Conservation (phyloP, 352 stramenopile species). For the Saprolegnia parasitica region DNA sequence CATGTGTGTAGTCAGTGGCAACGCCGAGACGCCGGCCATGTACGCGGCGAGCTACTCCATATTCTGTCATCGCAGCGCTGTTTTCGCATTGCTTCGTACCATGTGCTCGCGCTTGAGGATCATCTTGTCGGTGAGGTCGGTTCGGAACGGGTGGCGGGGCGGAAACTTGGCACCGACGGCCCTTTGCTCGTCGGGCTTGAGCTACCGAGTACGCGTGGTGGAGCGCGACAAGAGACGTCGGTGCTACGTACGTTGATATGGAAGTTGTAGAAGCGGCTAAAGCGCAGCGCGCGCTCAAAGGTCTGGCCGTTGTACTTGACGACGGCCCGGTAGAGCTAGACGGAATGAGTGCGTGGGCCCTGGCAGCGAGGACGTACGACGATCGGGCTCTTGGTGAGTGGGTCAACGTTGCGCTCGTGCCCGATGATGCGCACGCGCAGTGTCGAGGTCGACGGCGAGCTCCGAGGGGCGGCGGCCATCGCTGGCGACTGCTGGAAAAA, state of each 20-base stretch:
- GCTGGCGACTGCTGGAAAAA: not conserved
- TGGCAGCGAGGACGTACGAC: conserved; percentile 1
- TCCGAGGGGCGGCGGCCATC: not conserved
- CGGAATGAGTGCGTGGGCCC: not conserved
- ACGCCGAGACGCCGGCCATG: conserved; percentile 6
- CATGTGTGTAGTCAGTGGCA: conserved; percentile 8
- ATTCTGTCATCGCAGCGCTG: not conserved
- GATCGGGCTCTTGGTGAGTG: conserved; percentile 19
- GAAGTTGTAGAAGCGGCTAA: conserved; percentile 28
- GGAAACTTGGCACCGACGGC: conserved; percentile 15
- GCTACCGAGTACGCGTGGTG: not conserved
- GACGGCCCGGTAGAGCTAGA: conserved; percentile 25
- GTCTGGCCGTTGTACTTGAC: conserved; percentile 26
- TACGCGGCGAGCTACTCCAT: conserved; percentile 7
- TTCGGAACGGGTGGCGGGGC: conserved; percentile 15
- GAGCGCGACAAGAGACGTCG: not conserved
- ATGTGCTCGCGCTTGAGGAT: conserved; percentile 16
- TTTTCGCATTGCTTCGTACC: conserved; percentile 7
- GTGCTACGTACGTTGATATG: conserved; percentile 8
- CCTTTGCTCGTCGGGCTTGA: conserved; percentile 21
- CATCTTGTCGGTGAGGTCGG: conserved; percentile 12
- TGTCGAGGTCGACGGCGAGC: not conserved
- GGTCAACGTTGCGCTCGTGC: conserved; percentile 14
- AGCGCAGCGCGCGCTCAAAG: conserved; percentile 28
- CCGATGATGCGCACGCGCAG: conserved; percentile 23